Conservation (phyloP, 1,284 basidiomycete species). For the Irpex sp. region DNA sequence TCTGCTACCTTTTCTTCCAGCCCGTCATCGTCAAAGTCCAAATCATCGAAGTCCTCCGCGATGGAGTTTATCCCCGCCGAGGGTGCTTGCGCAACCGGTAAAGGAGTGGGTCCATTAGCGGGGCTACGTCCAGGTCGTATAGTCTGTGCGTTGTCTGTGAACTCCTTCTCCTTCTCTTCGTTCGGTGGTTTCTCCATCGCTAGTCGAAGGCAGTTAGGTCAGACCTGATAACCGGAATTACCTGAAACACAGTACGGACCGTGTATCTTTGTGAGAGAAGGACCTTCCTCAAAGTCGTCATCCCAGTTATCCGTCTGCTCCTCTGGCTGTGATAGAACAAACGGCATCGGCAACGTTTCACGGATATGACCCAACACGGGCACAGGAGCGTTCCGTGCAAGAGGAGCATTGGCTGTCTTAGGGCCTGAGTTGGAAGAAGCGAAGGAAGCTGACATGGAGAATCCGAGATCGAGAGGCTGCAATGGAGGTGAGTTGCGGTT, state of each 20-base stretch:
- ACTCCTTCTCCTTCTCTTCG: constrained; percentile 58
- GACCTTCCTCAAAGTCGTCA: constrained; percentile 94
- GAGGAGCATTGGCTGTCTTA: background rate
- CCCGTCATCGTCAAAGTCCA: constrained; percentile 70
- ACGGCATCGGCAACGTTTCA: constrained; percentile 31
- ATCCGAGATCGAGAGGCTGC: constrained; percentile 29
- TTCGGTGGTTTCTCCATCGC: constrained; percentile 60
- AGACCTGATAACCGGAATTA: constrained; percentile 10
- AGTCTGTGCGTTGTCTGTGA: constrained; percentile 69
- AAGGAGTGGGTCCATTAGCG: constrained; percentile 32
- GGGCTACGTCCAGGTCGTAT: constrained; percentile 74
- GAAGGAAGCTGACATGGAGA: constrained; percentile 22
- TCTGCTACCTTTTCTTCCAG: constrained; percentile 76
- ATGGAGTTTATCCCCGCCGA: constrained; percentile 59
- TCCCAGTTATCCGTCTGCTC: constrained; percentile 96
- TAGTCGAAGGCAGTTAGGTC: constrained; percentile 20
- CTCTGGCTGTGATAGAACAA: constrained; percentile 61
- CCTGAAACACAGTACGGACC: constrained; percentile 32
- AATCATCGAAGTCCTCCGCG: constrained; percentile 88
- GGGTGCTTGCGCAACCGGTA: constrained; percentile 60
- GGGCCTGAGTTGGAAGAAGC: constrained; percentile 13
- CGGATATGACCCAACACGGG: constrained; percentile 24
- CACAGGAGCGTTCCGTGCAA: constrained; percentile 12
- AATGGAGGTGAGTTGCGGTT: constrained; percentile 29
- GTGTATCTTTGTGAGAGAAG: constrained; percentile 82